Evolutionary conservation across 2,329 filamentous ascomycete genomes (phyloP).

Genomic region (Aspergillus sp.): DNA sequence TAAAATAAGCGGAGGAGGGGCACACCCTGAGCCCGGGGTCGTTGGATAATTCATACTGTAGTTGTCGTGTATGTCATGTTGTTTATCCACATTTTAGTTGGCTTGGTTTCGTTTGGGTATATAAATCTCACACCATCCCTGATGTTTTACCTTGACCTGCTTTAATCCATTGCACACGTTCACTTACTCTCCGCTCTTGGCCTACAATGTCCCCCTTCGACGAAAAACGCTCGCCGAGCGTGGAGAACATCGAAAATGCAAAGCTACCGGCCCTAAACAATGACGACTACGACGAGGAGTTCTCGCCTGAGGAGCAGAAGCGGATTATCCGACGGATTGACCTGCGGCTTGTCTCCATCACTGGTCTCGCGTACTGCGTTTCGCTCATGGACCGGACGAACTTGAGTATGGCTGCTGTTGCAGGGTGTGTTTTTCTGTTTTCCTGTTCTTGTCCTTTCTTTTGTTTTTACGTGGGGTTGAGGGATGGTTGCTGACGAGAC

Average conservation of each 20-base stretch:
- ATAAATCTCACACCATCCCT: too few relatives aligned
- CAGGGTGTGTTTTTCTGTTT: constrained; percentile 59
- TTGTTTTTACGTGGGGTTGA: too few relatives aligned
- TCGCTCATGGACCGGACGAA: constrained; percentile 80
- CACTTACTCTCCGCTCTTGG: background rate
- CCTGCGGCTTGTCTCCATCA: constrained; percentile 59
- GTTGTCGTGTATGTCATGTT: too few relatives aligned
- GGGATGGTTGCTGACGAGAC: constrained; percentile 63
- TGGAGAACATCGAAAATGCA: constrained; percentile 20
- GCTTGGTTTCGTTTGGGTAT: too few relatives aligned
- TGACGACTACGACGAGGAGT: constrained; percentile 33
- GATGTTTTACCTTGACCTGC: too few relatives aligned
- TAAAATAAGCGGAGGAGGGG: too few relatives aligned
- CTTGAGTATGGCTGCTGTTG: constrained; percentile 66
- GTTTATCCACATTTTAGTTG: too few relatives aligned
- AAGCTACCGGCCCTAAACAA: constrained; percentile 9
- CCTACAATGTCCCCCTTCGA: background rate
- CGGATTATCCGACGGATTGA: constrained; percentile 71
- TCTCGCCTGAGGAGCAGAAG: constrained; percentile 62
- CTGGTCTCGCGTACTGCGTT: constrained; percentile 70
- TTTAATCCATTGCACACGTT: background rate
- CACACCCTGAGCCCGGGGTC: too few relatives aligned
- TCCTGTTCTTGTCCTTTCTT: background rate
- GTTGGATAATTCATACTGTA: too few relatives aligned
- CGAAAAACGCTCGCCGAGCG: constrained; percentile 12